Conservation (phyloP, 2,329 filamentous ascomycete species). For the Fusarium gaditjirri region DNA sequence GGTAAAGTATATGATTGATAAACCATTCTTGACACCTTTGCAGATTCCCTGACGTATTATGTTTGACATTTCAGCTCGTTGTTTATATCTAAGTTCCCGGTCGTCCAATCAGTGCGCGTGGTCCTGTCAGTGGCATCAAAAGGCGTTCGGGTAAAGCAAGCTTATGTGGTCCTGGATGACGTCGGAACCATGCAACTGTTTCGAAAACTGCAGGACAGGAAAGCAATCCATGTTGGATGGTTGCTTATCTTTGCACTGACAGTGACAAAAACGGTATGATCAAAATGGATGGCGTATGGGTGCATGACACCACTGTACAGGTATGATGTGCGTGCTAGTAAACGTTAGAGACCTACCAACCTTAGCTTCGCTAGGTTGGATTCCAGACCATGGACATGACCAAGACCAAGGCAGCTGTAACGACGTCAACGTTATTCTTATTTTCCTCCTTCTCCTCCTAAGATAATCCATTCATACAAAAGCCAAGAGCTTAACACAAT, state of each 20-base stretch:
- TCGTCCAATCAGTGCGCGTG: constrained; percentile 20
- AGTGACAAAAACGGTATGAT: constrained; percentile 12
- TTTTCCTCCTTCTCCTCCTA: neutral
- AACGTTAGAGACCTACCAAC: constrained; percentile 8
- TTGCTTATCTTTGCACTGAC: constrained; percentile 4
- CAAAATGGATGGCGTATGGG: constrained; percentile 15
- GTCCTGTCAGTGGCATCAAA: constrained; percentile 14
- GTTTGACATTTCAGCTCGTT: constrained; percentile 22
- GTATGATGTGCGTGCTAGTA: constrained; percentile 20
- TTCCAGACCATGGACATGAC: constrained; percentile 28
- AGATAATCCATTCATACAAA: constrained; percentile 6
- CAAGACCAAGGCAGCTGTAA: constrained; percentile 22
- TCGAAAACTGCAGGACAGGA: constrained; percentile 29
- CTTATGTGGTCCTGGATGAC: constrained; percentile 38
- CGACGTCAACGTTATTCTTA: constrained; percentile 22
- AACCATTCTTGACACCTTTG: constrained; percentile 4
- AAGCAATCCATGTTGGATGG: constrained; percentile 21
- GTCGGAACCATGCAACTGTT: constrained; percentile 38
- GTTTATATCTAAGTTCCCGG: neutral
- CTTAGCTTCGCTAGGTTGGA: constrained; percentile 13
- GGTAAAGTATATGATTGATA: constrained; percentile 3
- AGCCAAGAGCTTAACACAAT: constrained; percentile 22
- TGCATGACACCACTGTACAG: constrained; percentile 38
- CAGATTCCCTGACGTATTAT: constrained; percentile 31
- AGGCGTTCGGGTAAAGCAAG: constrained; percentile 37